Percentiles rank a stretch among this genome's conserved stretches.
These are phyloP conservation scores for Jacaranda copaia DNA, from an alignment of 257 asterid genomes.

Conservation along the genomic window DNA sequence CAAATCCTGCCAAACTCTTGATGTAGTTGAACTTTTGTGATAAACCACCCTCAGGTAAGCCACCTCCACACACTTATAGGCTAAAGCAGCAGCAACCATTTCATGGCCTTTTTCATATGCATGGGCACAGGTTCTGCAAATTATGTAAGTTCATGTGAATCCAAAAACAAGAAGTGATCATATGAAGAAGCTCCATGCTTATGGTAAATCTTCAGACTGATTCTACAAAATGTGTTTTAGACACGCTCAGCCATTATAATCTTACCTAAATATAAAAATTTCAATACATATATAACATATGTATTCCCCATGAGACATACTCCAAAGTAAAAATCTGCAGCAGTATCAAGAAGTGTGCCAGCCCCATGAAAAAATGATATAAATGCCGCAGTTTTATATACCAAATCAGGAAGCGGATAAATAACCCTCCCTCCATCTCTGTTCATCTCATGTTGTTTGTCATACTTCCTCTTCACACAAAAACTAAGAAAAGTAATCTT, in stretches of 20 bases:
- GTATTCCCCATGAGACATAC: neutral
- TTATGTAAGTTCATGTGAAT: conserved; percentile 38
- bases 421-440: neutral
- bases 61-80: conserved; percentile 92
- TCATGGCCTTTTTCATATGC: conserved; percentile 76
- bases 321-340: conserved; percentile 16
- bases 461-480: neutral
- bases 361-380: conserved; percentile 8
- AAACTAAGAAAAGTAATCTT: neutral
- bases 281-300: conserved; percentile 3
- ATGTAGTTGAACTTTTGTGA: conserved; percentile 65
- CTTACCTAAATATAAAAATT: neutral
- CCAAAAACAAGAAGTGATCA: conserved; percentile 24
- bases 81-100: conserved; percentile 85
- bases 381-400: neutral
- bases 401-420: conserved; percentile 1
- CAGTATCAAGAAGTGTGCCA: neutral
- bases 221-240: too few relatives aligned
- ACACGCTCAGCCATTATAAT: too few relatives aligned
- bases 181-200: too few relatives aligned
- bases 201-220: too few relatives aligned
- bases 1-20: conserved; percentile 63
- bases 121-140: conserved; percentile 77
- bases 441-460: too few relatives aligned
- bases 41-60: conserved; percentile 79